Evolutionary conservation across 2,329 filamentous ascomycete species (phyloP).

Genomic region (Ceratocystis albifundus): DNA sequence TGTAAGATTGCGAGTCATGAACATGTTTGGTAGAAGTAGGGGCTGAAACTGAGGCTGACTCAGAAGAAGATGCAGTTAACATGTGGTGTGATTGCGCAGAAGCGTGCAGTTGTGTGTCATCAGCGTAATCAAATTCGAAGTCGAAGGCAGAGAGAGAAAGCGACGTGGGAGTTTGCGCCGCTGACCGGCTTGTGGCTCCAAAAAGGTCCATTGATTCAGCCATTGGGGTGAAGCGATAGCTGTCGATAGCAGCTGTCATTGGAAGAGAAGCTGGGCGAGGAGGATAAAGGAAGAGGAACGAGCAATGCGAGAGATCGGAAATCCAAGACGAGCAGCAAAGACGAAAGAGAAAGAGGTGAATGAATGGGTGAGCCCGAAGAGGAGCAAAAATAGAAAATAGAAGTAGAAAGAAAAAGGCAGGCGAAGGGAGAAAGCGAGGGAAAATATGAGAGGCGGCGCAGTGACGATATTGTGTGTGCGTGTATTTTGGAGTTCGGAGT

Average conservation of each 20-base stretch:
- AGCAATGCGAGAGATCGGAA: too few relatives aligned
- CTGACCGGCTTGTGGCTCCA: constrained; percentile 7
- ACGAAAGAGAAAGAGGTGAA: constrained; percentile 23
- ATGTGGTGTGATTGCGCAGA: constrained; percentile 5
- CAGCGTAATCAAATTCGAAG: constrained; percentile 23
- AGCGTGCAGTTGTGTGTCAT: constrained; percentile 24
- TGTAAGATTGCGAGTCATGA: background rate
- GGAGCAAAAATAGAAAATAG: background rate
- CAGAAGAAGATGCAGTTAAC: background rate
- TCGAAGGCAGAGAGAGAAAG: constrained; percentile 17
- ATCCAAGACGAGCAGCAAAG: constrained; percentile 2
- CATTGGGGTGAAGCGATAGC: constrained; percentile 16
- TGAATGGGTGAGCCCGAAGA: background rate
- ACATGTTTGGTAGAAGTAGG: background rate
- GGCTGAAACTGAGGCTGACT: constrained; percentile 22
- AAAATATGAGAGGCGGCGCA: too few relatives aligned
- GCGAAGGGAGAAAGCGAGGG: background rate
- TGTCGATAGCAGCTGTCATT: constrained; percentile 20
- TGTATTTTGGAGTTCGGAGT: constrained; percentile 23
- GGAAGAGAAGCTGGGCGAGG: background rate
- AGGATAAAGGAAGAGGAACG: background rate
- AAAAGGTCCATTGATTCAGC: constrained; percentile 22
- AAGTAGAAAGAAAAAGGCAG: background rate
- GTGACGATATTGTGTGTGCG: too few relatives aligned
- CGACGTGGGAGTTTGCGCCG: constrained; percentile 18